Evolutionary conservation across 805 yeast genomes (phyloP).

Genomic region (Ascoidea rubescens): DNA sequence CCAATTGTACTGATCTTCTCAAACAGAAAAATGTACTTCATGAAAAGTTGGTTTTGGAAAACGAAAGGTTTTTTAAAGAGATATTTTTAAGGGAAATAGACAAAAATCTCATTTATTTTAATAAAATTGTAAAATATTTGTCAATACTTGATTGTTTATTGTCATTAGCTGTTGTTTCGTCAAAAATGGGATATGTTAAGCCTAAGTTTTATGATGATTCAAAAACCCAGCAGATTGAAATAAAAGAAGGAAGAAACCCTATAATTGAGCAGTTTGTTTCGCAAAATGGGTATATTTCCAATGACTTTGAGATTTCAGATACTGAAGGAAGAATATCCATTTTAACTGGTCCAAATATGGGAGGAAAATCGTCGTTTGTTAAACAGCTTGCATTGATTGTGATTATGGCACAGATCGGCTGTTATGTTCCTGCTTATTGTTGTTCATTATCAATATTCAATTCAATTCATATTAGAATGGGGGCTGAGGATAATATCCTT

Average conservation of each 20-base stretch:
- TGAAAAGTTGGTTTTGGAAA: slow-evolving; percentile 32
- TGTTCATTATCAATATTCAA: slow-evolving; percentile 59
- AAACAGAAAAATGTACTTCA: slow-evolving; percentile 44
- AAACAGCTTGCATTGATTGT: slow-evolving; percentile 58
- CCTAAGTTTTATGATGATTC: slow-evolving; percentile 33
- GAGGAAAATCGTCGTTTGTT: slow-evolving; percentile 72
- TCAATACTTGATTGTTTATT: slow-evolving; percentile 53
- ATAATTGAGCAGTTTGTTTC: slow-evolving; percentile 38
- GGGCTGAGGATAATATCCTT: slow-evolving; percentile 68
- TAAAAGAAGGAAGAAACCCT: slow-evolving; percentile 53
- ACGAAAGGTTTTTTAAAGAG: slow-evolving; percentile 31
- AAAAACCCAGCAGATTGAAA: slow-evolving; percentile 27
- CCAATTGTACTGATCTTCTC: slow-evolving; percentile 35
- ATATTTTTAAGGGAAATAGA: slow-evolving; percentile 27
- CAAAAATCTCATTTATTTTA: slow-evolving; percentile 22
- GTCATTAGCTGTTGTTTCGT: slow-evolving; percentile 50
- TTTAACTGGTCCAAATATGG: slow-evolving; percentile 83
- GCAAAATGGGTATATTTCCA: slow-evolving; percentile 41
- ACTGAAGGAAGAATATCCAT: slow-evolving; percentile 39
- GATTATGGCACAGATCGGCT: slow-evolving; percentile 68
- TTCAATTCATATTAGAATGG: slow-evolving; percentile 48
- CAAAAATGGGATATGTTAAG: slow-evolving; percentile 28
- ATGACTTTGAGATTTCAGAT: slow-evolving; percentile 38
- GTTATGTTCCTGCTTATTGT: slow-evolving; percentile 52
- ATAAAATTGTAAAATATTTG: slow-evolving; percentile 30